Evolutionary conservation across 495 filamentous ascomycete genomes (phyloP).

Genomic region (Talaromyces nanjingensis): DNA sequence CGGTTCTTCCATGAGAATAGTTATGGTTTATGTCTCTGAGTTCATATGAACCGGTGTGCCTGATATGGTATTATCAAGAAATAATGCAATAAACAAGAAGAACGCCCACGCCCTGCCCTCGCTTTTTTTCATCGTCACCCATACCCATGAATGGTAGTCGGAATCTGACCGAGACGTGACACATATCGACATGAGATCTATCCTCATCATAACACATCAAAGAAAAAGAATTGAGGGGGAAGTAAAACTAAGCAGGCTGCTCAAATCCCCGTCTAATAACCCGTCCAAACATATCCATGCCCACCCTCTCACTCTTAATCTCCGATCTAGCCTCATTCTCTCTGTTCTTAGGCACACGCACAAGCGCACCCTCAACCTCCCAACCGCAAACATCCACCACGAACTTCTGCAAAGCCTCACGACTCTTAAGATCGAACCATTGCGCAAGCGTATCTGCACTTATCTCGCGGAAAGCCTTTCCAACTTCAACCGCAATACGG

Average conservation of each 20-base stretch:
- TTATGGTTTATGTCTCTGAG: neutral
- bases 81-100: neutral
- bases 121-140: neutral
- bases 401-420: conserved; percentile 69
- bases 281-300: conserved; percentile 69
- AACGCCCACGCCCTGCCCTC: neutral
- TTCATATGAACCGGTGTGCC: neutral
- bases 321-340: conserved; percentile 98
- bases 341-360: conserved; percentile 82
- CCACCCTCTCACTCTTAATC: conserved; percentile 89
- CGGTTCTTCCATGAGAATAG: neutral
- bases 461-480: conserved; percentile 82
- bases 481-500: conserved; percentile 81
- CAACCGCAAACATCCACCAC: conserved; percentile 80
- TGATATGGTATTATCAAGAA: neutral
- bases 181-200: conserved; percentile 7
- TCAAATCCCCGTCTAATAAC: conserved; percentile 86
- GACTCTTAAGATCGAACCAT: conserved; percentile 74
- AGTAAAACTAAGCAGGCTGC: conserved; percentile 58
- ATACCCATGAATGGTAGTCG: neutral
- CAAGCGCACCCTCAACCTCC: conserved; percentile 60
- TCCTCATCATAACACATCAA: neutral
- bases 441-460: conserved; percentile 67
- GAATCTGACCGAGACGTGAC: neutral
- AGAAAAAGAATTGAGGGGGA: neutral